Conservation (phyloP, 2,329 filamentous ascomycete species). For the Plenodomus tracheiphilus region DNA sequence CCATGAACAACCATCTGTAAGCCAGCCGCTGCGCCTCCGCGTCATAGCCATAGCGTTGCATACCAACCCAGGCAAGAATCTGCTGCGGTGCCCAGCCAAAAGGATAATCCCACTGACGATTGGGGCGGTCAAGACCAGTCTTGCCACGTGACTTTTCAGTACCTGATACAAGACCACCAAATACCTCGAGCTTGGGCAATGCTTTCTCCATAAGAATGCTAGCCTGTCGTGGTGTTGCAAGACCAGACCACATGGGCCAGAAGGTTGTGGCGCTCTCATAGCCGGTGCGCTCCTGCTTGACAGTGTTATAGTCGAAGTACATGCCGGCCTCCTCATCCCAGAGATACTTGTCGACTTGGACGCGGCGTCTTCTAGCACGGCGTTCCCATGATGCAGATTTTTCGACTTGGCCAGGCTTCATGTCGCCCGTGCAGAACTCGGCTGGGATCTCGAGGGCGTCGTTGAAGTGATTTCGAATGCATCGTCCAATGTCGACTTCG, state of each 20-base stretch:
- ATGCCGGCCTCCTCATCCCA: conserved; percentile 93
- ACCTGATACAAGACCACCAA: conserved; percentile 85
- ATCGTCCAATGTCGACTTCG: conserved; percentile 87
- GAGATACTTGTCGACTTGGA: conserved; percentile 86
- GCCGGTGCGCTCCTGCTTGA: conserved; percentile 73
- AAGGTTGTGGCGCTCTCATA: conserved; percentile 95
- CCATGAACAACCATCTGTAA: conserved; percentile 98
- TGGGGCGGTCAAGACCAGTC: conserved; percentile 79
- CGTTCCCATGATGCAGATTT: conserved; percentile 90
- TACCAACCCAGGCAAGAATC: conserved; percentile 93
- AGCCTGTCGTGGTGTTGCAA: conserved; percentile 85
- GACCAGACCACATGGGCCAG: conserved; percentile 96
- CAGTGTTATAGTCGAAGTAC: conserved; percentile 97
- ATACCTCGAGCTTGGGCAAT: conserved; percentile 83
- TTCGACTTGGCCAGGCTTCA: conserved; percentile 70
- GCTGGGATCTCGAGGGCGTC: conserved; percentile 80
- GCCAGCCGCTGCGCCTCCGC: conserved; percentile 86
- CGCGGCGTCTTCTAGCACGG: conserved; percentile 79
- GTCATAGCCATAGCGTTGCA: conserved; percentile 88
- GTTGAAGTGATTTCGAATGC: conserved; percentile 80
- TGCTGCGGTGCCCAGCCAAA: conserved; percentile 99
- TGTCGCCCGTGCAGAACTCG: conserved; percentile 73
- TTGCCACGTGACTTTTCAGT: conserved; percentile 85
- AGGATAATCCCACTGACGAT: conserved; percentile 97
- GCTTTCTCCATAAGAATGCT: conserved; percentile 77